A percentile compares a stretch with the other conserved stretches of the same genome.
Evolutionary conservation across 2,329 filamentous ascomycete species (phyloP).

Genomic region (Nemania abortiva): DNA sequence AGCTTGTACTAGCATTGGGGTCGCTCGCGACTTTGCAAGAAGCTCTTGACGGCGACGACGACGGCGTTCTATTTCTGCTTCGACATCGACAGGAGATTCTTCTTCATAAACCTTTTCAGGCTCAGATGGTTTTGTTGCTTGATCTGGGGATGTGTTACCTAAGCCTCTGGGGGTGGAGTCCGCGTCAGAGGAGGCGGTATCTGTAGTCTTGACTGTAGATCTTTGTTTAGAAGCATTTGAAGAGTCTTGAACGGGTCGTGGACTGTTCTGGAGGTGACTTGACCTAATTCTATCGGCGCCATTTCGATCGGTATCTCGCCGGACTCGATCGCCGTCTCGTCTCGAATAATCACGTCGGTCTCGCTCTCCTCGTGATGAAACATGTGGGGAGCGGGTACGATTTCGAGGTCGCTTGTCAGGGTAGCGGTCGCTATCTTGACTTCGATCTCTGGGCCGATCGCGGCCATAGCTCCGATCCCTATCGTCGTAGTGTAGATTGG

Average conservation of each 20-base stretch:
- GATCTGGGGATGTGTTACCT: slow-evolving; percentile 54
- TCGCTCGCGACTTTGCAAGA: slow-evolving; percentile 82
- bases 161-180: slow-evolving; percentile 73
- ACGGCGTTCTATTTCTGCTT: slow-evolving; percentile 84
- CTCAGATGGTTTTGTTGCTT: slow-evolving; percentile 50
- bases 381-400: slow-evolving; percentile 50
- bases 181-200: slow-evolving; percentile 72
- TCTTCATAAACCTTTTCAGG: slow-evolving; percentile 63
- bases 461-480: slow-evolving; percentile 60
- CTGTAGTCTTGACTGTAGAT: slow-evolving; percentile 69
- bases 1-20: slow-evolving; percentile 80
- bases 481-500: slow-evolving; percentile 61
- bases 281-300: slow-evolving; percentile 55
- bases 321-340: slow-evolving; percentile 43
- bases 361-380: slow-evolving; percentile 45
- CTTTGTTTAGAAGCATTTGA: slow-evolving; percentile 72
- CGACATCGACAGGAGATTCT: slow-evolving; percentile 78
- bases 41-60: slow-evolving; percentile 87
- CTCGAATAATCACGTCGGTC: slow-evolving; percentile 44
- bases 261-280: slow-evolving; percentile 62
- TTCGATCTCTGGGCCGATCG: slow-evolving; percentile 52
- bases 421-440: slow-evolving; percentile 64
- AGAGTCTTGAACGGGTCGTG: slow-evolving; percentile 63
- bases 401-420: slow-evolving; percentile 68
- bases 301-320: slow-evolving; percentile 48